Percentiles rank a stretch among this genome's conserved stretches.
These are phyloP conservation scores for Exophiala alcalophila DNA, from an alignment of 2,329 filamentous ascomycete species.

Conservation along the genomic window DNA sequence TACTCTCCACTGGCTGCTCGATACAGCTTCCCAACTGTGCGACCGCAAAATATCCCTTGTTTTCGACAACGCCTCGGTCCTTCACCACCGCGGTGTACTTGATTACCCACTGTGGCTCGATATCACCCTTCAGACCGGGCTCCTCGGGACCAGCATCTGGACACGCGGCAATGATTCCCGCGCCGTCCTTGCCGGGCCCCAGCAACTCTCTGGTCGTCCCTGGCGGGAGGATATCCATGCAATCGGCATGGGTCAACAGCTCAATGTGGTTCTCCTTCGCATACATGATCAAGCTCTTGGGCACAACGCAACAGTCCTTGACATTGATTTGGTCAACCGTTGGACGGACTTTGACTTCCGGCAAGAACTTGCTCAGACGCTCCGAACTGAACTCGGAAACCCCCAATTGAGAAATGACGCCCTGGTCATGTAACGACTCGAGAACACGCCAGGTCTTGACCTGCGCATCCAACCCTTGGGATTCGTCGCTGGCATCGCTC, in stretches of 20 bases:
- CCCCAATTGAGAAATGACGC: conserved; percentile 72
- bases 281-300: conserved; percentile 77
- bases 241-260: conserved; percentile 89
- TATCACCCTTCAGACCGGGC: conserved; percentile 67
- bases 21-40: conserved; percentile 63
- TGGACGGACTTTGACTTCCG: conserved; percentile 67
- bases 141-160: conserved; percentile 44
- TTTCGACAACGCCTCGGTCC: conserved; percentile 92
- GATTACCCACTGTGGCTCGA: conserved; percentile 88
- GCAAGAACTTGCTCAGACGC: conserved; percentile 73
- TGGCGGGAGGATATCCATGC: conserved; percentile 81
- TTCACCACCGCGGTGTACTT: conserved; percentile 96
- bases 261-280: conserved; percentile 83
- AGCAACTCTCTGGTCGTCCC: conserved; percentile 83
- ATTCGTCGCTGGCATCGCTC: conserved; percentile 36
- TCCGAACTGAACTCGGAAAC: conserved; percentile 88
- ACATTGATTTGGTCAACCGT: conserved; percentile 95
- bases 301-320: conserved; percentile 92
- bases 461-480: conserved; percentile 58
- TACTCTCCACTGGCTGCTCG: conserved; percentile 18
- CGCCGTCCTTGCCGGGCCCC: conserved; percentile 67
- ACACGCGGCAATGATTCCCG: conserved; percentile 68
- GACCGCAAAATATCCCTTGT: conserved; percentile 93
- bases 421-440: conserved; percentile 69
- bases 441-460: conserved; percentile 67